Conservation (phyloP, 164 flowering plant genomes). For the Tinospora cordifolia region DNA sequence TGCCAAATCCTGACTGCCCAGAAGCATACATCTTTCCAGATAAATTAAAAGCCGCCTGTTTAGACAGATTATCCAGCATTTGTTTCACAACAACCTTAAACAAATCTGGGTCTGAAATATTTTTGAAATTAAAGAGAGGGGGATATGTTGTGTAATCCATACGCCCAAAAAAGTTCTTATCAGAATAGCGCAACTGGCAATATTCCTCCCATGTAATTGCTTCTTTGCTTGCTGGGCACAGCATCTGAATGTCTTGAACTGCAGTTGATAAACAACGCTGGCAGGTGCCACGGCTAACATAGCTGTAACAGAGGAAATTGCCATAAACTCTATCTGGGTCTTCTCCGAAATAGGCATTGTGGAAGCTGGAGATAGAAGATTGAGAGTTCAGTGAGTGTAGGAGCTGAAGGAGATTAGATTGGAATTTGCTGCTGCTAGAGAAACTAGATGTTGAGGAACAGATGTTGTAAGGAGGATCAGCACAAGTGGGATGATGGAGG, state of each 20-base stretch:
- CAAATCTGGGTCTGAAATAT: slow-evolving; percentile 15
- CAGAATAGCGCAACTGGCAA: slow-evolving; percentile 31
- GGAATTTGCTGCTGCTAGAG: slow-evolving; percentile 10
- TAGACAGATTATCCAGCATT: slow-evolving; percentile 15
- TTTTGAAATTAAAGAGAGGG: slow-evolving; percentile 7
- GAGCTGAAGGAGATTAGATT: slow-evolving; percentile 16
- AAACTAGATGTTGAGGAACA: slow-evolving; percentile 8
- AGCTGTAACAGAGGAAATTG: slow-evolving; percentile 25
- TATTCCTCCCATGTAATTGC: slow-evolving; percentile 30
- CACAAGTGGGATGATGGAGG: background rate
- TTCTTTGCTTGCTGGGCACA: slow-evolving; percentile 22
- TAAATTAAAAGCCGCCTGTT: slow-evolving; percentile 17
- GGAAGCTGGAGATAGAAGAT: slow-evolving; percentile 16
- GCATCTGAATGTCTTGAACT: background rate
- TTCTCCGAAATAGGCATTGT: slow-evolving; percentile 15
- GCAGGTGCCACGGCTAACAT: slow-evolving; percentile 10
- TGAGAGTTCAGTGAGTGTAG: slow-evolving; percentile 14
- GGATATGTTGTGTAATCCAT: slow-evolving; percentile 15
- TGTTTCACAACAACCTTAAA: slow-evolving; percentile 13
- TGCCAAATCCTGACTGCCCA: slow-evolving; percentile 1
- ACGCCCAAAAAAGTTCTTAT: slow-evolving; percentile 18
- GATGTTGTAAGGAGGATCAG: slow-evolving; percentile 5
- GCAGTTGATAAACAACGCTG: slow-evolving; percentile 17
- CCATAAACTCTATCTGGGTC: slow-evolving; percentile 22
- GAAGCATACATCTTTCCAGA: slow-evolving; percentile 19